phyloP scores from a whole-genome alignment of 2,329 filamentous ascomycete species.

The Scedosporium apiospermum region DNA sequence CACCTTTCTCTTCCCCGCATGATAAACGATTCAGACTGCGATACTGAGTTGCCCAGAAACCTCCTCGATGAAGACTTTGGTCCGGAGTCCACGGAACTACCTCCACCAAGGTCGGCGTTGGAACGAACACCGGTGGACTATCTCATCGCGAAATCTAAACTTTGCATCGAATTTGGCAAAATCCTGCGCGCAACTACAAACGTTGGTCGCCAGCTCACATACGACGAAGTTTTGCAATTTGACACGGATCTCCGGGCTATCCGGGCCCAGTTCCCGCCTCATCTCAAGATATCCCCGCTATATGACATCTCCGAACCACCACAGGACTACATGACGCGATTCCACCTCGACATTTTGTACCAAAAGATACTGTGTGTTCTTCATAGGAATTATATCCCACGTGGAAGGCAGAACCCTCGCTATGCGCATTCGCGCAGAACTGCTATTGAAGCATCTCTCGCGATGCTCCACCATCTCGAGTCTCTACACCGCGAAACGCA shows the following conservation, averaged over 20 bases:
- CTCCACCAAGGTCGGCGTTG: conserved; percentile 54
- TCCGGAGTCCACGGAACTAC: conserved; percentile 57
- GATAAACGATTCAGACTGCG: conserved; percentile 65
- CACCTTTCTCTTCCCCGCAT: conserved; percentile 59
- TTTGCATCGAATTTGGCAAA: conserved; percentile 60
- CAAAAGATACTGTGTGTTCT: conserved; percentile 83
- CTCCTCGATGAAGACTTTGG: conserved; percentile 74
- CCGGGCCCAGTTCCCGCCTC: conserved; percentile 63
- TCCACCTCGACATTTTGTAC: conserved; percentile 75
- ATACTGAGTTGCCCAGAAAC: conserved; percentile 66
- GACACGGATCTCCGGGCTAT: conserved; percentile 53
- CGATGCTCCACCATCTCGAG: conserved; percentile 67
- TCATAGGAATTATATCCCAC: conserved; percentile 77
- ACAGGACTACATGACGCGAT: conserved; percentile 76
- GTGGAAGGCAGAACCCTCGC: conserved; percentile 66
- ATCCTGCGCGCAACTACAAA: conserved; percentile 58
- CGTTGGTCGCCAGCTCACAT: conserved; percentile 44
- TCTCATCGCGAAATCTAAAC: conserved; percentile 63
- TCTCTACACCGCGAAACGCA: conserved; percentile 68
- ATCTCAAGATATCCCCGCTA: conserved; percentile 66
- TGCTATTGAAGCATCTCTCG: conserved; percentile 79
- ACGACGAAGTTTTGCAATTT: conserved; percentile 55
- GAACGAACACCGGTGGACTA: conserved; percentile 72
- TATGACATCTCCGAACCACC: conserved; percentile 73
- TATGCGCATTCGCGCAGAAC: conserved; percentile 77